Percentiles rank a stretch among this genome's conserved stretches.
Evolutionary conservation across 306 rosid species (phyloP).

Genomic region (Sindora glabra): DNA sequence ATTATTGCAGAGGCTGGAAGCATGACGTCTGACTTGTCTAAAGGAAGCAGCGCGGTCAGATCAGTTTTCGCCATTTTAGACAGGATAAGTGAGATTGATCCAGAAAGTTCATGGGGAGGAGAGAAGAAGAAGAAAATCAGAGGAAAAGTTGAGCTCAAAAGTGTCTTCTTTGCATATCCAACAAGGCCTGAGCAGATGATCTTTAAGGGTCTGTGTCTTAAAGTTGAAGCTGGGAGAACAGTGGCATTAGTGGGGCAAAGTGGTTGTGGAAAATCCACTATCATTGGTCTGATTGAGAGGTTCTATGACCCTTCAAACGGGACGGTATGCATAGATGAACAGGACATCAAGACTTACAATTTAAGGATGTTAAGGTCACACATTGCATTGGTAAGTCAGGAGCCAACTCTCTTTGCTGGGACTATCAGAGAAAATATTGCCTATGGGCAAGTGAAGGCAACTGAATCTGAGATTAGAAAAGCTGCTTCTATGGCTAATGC

Average conservation of each 20-base stretch:
- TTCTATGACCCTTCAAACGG: slow-evolving; percentile 79
- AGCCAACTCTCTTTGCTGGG: slow-evolving; percentile 74
- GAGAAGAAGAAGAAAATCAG: slow-evolving; percentile 43
- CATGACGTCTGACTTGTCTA: slow-evolving; percentile 78
- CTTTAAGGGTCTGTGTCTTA: slow-evolving; percentile 61
- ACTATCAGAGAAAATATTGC: slow-evolving; percentile 67
- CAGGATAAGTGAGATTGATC: slow-evolving; percentile 71
- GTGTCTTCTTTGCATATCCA: slow-evolving; percentile 75
- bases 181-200: slow-evolving; percentile 73
- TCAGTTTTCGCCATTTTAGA: slow-evolving; percentile 64
- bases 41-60: slow-evolving; percentile 71
- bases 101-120: slow-evolving; percentile 38
- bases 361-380: slow-evolving; percentile 69
- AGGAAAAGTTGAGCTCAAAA: slow-evolving; percentile 59
- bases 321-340: slow-evolving; percentile 63
- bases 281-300: slow-evolving; percentile 75
- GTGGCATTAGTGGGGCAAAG: slow-evolving; percentile 75
- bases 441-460: slow-evolving; percentile 60
- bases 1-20: slow-evolving; percentile 91
- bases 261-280: slow-evolving; percentile 90
- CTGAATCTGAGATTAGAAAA: slow-evolving; percentile 69
- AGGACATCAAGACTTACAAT: slow-evolving; percentile 59
- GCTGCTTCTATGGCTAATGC: slow-evolving; percentile 87
- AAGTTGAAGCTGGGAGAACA: slow-evolving; percentile 62
- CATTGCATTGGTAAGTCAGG: slow-evolving; percentile 77